Evolutionary conservation across 1,284 basidiomycete genomes (phyloP), one percentile per base, ranked within the genome.

Genomic region (Neolentinus lepideus): DNA sequence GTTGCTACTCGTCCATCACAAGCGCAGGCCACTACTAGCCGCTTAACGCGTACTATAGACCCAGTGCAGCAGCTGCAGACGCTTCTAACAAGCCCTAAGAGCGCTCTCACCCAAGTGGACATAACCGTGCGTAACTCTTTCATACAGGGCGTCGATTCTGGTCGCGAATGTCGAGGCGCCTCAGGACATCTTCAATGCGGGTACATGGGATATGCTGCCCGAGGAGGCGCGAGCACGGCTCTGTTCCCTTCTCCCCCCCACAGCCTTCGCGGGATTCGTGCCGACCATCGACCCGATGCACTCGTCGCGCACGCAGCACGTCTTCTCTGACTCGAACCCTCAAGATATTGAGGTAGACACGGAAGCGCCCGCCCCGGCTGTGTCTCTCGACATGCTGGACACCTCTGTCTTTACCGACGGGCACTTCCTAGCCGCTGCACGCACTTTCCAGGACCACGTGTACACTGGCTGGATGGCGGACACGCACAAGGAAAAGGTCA

Each of bases 371-470:
- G 27, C 47, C 3, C 14, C 47, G 16, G 11, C 8, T 26, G 22
- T 16, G 24, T 25, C 62, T n/a, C 64, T 64, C 6, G 60, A 57
- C 11, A 43, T 35, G 14, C 60, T 81, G 1, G 74, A 79, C 55
- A 65, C 67, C 0, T 58, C 66, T 3, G 59, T 80, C 10, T 80
- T 84, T 65, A 75, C 68, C n/a, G 79, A 80, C 52, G 61, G 79
- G 1, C 77, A 80, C 62, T 78, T 83, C 59, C 67, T 80, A 33
- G 75, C 80, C 25, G 80, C 79, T 0, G 71, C 77, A 24, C 76
- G 70, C 50, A 83, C 81, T 1, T 82, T 80, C 57, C 82, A 84
- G 64, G 81, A 83, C 60, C 81, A 85, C 54, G 65, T 84, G 1
- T 78, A 69, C 62, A 75, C 76, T 0, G 75, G 76, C 36, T 83